A percentile compares a stretch with the other conserved stretches of the same genome.
These are phyloP conservation scores for Rhodamnia argentea DNA, from an alignment of 345 rosid genomes.

Conservation along the genomic window DNA sequence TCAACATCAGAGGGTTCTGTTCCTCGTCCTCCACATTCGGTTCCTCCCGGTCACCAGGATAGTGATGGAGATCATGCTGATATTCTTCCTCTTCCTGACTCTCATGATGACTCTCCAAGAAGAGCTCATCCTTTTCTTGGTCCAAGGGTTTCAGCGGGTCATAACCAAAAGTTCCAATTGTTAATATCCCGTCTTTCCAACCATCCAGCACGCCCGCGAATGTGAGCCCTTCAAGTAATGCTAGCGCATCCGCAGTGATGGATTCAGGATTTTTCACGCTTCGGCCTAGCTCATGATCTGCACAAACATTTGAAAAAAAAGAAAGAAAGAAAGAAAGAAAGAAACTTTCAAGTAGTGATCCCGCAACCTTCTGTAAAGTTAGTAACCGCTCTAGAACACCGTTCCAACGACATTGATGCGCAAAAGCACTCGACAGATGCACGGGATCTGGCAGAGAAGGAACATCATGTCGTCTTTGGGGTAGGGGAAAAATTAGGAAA, in stretches of 20 bases:
- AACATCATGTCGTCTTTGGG: not conserved
- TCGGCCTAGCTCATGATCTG: constrained; percentile 6
- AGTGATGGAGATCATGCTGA: constrained; percentile 5
- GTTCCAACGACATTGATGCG: not conserved
- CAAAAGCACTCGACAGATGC: not conserved
- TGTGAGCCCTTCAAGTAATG: constrained; percentile 39
- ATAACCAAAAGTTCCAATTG: constrained; percentile 80
- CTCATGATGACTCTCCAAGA: constrained; percentile 1
- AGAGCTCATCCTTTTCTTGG: constrained; percentile 7
- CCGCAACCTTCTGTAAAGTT: not conserved
- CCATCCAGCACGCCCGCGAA: constrained; percentile 55
- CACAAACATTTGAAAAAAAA: too few species aligned
- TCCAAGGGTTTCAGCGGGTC: constrained; percentile 25
- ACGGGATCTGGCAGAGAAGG: not conserved
- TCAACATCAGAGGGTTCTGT: constrained; percentile 52
- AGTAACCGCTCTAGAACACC: not conserved
- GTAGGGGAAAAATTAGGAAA: constrained; percentile 12
- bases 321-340: not conserved
- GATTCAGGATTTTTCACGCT: constrained; percentile 38
- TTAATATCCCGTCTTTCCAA: constrained; percentile 76
- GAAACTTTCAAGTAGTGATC: not conserved
- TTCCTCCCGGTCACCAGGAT: constrained; percentile 4
- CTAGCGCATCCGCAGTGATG: not conserved
- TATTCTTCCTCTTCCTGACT: constrained; percentile 14
- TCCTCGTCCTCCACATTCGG: constrained; percentile 30